These are phyloP conservation scores for Cotoneaster glaucophyllus DNA, from an alignment of 306 rosid genomes.

Conservation along the genomic window DNA sequence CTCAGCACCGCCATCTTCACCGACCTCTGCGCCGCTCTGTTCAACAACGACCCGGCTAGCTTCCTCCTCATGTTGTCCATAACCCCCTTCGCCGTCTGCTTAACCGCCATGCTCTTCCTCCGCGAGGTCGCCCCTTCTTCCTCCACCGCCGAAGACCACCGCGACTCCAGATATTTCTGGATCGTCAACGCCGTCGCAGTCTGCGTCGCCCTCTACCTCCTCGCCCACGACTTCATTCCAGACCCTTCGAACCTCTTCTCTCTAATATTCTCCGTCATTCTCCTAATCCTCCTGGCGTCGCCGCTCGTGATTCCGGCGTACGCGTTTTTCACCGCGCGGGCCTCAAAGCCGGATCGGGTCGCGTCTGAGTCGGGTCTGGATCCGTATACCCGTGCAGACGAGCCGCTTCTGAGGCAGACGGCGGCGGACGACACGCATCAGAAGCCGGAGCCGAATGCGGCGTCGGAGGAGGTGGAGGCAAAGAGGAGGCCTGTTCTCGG, in stretches of 20 bases:
- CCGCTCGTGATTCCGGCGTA: slow-evolving; percentile 57
- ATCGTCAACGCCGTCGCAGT: slow-evolving; percentile 58
- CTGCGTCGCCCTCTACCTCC: slow-evolving; percentile 53
- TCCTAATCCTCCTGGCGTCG: slow-evolving; percentile 51
- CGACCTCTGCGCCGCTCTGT: slow-evolving; percentile 58
- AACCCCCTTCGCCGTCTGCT: slow-evolving; percentile 62
- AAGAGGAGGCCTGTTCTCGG: slow-evolving; percentile 47
- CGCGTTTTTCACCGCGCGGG: slow-evolving; percentile 21
- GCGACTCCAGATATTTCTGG: slow-evolving; percentile 54
- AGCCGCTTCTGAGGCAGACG: slow-evolving; percentile 32
- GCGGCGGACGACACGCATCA: not conserved
- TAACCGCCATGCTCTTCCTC: slow-evolving; percentile 71
- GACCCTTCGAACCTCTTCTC: slow-evolving; percentile 38
- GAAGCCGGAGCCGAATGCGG: not conserved
- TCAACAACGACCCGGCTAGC: slow-evolving; percentile 47
- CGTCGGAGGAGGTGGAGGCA: not conserved
- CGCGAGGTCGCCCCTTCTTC: slow-evolving; percentile 45
- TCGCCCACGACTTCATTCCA: slow-evolving; percentile 46
- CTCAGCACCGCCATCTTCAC: slow-evolving; percentile 96
- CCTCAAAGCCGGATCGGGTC: not conserved
- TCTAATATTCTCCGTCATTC: slow-evolving; percentile 27
- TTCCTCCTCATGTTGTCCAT: slow-evolving; percentile 70
- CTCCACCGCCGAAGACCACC: slow-evolving; percentile 27
- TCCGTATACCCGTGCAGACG: slow-evolving; percentile 27
- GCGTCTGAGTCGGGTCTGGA: slow-evolving; percentile 19